Evolutionary conservation across 2,329 filamentous ascomycete genomes (phyloP).

Genomic region (Escovopsis sp.): DNA sequence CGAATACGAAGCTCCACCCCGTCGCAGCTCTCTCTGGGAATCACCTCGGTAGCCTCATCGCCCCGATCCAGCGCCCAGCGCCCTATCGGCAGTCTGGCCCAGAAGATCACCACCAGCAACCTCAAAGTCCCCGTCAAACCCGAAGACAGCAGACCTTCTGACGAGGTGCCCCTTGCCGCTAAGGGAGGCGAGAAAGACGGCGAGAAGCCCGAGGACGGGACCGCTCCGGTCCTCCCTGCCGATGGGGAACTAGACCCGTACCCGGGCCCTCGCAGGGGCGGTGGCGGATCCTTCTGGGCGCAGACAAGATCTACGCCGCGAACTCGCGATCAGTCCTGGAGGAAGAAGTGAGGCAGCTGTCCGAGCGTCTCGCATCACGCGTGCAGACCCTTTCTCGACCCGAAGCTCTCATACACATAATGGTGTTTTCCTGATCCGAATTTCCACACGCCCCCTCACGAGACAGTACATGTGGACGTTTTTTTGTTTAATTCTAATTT

Average conservation of each 20-base stretch:
- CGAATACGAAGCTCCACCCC: neutral
- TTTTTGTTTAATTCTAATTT: neutral
- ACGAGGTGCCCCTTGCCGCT: constrained; percentile 5
- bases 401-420: too few species aligned
- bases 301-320: constrained; percentile 3
- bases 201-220: neutral
- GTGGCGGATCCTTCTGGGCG: constrained; percentile 5
- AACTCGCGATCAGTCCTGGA: constrained; percentile 2
- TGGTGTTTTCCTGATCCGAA: too few species aligned
- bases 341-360: too few species aligned
- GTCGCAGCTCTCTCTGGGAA: neutral
- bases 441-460: neutral
- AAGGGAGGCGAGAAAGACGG: too few species aligned
- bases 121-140: constrained; percentile 2
- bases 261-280: constrained; percentile 3
- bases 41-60: neutral
- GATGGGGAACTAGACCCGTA: constrained; percentile 1
- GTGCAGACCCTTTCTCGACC: too few species aligned
- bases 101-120: constrained; percentile 1
- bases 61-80: constrained; percentile 1
- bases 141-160: constrained; percentile 1
- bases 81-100: neutral
- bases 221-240: neutral
- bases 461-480: neutral
- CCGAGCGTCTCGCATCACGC: too few species aligned